Conservation (phyloP, 2,329 filamentous ascomycete species). For the Penicillium italicum region DNA sequence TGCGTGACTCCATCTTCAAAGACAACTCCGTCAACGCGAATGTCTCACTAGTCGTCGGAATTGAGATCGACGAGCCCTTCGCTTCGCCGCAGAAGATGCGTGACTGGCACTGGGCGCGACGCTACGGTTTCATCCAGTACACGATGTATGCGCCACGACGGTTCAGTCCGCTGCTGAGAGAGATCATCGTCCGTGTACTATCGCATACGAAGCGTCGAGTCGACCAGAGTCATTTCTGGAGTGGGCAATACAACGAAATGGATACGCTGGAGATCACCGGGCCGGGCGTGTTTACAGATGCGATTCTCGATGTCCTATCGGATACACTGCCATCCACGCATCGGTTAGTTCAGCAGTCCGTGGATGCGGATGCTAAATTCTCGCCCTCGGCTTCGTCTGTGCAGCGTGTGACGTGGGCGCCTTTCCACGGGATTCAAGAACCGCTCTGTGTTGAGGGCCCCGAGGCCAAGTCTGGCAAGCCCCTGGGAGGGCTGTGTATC, state of each 20-base stretch:
- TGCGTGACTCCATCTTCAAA: conserved; percentile 19
- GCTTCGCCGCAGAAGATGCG: conserved; percentile 31
- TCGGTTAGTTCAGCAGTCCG: conserved; percentile 22
- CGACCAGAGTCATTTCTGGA: conserved; percentile 14
- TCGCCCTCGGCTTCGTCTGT: conserved; percentile 3
- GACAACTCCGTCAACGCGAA: conserved; percentile 12
- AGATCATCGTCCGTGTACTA: conserved; percentile 31
- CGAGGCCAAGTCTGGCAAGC: conserved; percentile 45
- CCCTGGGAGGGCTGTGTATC: conserved; percentile 80
- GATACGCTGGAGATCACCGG: conserved; percentile 34
- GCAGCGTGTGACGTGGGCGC: conserved; percentile 34
- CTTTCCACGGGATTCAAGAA: conserved; percentile 28
- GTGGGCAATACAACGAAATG: conserved; percentile 24
- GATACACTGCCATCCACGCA: conserved; percentile 28
- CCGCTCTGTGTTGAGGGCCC: conserved; percentile 26
- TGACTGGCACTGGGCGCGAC: conserved; percentile 35
- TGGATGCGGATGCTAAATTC: conserved; percentile 24
- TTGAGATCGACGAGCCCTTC: conserved; percentile 39
- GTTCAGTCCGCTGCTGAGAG: conserved; percentile 34
- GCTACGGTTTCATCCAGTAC: conserved; percentile 36
- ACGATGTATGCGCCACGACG: conserved; percentile 34
- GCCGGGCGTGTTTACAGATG: conserved; percentile 35
- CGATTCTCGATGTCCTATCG: conserved; percentile 32
- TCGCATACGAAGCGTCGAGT: conserved; percentile 32
- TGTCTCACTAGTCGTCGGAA: conserved; percentile 33